A percentile compares a stretch with the other conserved stretches of the same genome.
Conservation (phyloP, 768 basidiomycete species). For the Kockovaella imperatae region DNA sequence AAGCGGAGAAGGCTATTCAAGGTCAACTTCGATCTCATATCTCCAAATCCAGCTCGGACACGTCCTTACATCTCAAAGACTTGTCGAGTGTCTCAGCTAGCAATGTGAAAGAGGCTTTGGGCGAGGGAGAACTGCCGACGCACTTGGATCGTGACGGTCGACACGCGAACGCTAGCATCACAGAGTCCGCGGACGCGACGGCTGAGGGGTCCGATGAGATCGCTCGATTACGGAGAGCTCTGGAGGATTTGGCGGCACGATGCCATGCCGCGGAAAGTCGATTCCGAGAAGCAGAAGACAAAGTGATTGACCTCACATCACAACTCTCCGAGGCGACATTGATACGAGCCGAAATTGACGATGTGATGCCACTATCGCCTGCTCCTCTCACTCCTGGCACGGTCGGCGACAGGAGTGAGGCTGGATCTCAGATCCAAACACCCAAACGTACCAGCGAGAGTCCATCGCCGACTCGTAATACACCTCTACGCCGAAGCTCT, state of each 20-base stretch:
- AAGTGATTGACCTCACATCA: conserved; percentile 86
- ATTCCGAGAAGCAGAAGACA: conserved; percentile 77
- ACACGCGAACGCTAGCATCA: conserved; percentile 1
- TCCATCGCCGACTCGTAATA: conserved; percentile 7
- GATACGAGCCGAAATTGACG: conserved; percentile 19
- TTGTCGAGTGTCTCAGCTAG: neutral
- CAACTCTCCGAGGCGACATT: conserved; percentile 83
- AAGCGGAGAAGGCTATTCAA: conserved; percentile 13
- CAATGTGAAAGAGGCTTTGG: conserved; percentile 3
- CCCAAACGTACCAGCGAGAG: conserved; percentile 13
- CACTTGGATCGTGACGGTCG: neutral
- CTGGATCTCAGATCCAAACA: conserved; percentile 21
- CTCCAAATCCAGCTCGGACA: neutral
- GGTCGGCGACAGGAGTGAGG: conserved; percentile 17
- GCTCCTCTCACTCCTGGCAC: conserved; percentile 4
- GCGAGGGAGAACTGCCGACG: conserved; percentile 18
- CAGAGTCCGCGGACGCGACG: neutral
- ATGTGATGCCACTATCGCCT: conserved; percentile 11
- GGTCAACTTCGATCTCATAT: conserved; percentile 8
- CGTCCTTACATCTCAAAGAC: neutral
- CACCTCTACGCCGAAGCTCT: neutral
- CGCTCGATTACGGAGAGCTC: conserved; percentile 49
- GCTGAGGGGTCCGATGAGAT: conserved; percentile 53
- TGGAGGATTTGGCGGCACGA: conserved; percentile 25
- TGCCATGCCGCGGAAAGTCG: conserved; percentile 12